Evolutionary conservation across 495 filamentous ascomycete species (phyloP).

Genomic region (Aspergillus nidulans): DNA sequence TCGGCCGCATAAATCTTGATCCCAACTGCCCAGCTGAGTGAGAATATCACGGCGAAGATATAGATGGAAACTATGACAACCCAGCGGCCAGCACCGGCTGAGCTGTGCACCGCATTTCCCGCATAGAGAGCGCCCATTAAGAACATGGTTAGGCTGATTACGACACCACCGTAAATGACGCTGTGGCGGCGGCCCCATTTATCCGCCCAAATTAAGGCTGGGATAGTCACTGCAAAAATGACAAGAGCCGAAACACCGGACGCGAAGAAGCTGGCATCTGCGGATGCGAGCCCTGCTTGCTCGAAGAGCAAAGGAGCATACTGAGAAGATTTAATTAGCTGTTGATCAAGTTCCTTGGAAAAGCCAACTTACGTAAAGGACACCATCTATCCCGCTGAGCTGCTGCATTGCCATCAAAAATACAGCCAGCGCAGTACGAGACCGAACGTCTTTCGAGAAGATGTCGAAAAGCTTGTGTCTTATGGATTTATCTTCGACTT

Average conservation of each 20-base stretch:
- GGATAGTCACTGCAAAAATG: constrained; percentile 47
- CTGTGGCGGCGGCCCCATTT: constrained; percentile 55
- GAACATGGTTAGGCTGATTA: constrained; percentile 42
- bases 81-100: constrained; percentile 47
- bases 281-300: constrained; percentile 47
- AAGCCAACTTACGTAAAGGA: constrained; percentile 43
- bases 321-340: constrained; percentile 4
- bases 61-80: constrained; percentile 41
- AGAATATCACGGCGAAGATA: constrained; percentile 39
- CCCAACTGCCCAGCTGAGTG: constrained; percentile 49
- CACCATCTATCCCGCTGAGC: constrained; percentile 45
- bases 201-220: constrained; percentile 52
- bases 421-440: constrained; percentile 33
- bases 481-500: constrained; percentile 1
- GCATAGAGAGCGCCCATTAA: constrained; percentile 52
- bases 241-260: constrained; percentile 51
- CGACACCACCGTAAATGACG: constrained; percentile 52
- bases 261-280: constrained; percentile 49
- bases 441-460: constrained; percentile 39
- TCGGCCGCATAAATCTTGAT: constrained; percentile 53
- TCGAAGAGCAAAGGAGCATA: constrained; percentile 52
- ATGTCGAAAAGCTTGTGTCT: constrained; percentile 27
- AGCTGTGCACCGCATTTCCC: constrained; percentile 38
- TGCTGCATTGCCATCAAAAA: constrained; percentile 47
- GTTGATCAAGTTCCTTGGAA: background rate